Evolutionary conservation across 2,329 filamentous ascomycete species (phyloP).

Genomic region (Truncatella angustata): DNA sequence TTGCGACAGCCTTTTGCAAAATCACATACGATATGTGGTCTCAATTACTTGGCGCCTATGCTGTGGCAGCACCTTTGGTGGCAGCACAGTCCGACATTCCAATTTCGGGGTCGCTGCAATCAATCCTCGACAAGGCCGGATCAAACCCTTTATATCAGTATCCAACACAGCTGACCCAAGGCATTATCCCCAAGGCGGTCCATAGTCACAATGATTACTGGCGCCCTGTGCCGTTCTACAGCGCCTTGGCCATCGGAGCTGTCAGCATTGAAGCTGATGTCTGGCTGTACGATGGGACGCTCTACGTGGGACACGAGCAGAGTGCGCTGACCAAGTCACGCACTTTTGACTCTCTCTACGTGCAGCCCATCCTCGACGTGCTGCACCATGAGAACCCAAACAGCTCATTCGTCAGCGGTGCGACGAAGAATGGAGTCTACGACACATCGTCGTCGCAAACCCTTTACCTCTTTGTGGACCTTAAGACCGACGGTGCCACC

Average conservation of each 20-base stretch:
- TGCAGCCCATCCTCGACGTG: constrained; percentile 59
- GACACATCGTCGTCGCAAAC: constrained; percentile 46
- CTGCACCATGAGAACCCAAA: constrained; percentile 50
- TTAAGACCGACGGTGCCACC: constrained; percentile 55
- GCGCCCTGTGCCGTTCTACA: constrained; percentile 57
- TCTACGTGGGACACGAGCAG: constrained; percentile 61
- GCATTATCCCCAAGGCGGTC: constrained; percentile 33
- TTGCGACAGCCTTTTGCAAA: background rate
- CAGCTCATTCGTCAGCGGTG: constrained; percentile 34
- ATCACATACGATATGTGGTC: constrained; percentile 8
- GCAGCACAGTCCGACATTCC: constrained; percentile 15
- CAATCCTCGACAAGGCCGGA: constrained; percentile 12
- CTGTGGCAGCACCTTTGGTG: constrained; percentile 4
- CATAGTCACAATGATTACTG: constrained; percentile 71
- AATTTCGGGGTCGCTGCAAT: constrained; percentile 10
- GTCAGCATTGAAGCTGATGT: constrained; percentile 66
- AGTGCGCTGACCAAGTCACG: constrained; percentile 48
- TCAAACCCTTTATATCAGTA: constrained; percentile 9
- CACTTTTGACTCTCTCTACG: constrained; percentile 60
- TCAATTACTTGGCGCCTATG: background rate
- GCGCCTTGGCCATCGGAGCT: constrained; percentile 55
- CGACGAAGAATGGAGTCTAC: constrained; percentile 51
- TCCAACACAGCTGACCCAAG: constrained; percentile 12
- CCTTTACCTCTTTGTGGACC: constrained; percentile 62
- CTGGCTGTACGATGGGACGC: constrained; percentile 52